Base-by-base conservation (phyloP, 2,329 filamentous ascomycete genomes). In the Paracoccidioides lutzii region DNA sequence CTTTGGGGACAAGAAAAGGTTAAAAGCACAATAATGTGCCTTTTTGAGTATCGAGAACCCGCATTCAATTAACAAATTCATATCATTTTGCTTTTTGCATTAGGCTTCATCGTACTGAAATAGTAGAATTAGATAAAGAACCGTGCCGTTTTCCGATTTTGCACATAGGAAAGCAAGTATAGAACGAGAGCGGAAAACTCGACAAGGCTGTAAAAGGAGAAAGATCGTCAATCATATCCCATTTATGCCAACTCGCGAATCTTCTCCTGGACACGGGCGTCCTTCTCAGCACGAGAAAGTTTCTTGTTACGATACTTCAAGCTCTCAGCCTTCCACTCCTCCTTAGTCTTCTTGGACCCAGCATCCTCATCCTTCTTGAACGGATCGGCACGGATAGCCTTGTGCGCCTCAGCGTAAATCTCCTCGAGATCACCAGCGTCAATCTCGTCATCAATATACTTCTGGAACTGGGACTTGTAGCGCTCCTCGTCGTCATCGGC, bases 401-500 rank as follows among this genome's bases (percentile, higher is more conserved):
- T 85, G 84, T 98, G 93, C 63, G 90, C 93, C 73, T 96, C 89
- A 60, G 81, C 75, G 83, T 97, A 98, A 66, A 97, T 75, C 71
- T 98, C 93, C 88, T 98, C 93, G 59, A 98, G 83, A 69, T 87
- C 89, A 70, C 96, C 93, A 62, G 93, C 90, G 81, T 97, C 91
- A 64, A 98, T 76, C 68, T 95, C 93, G 72, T 95, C 89, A 64
- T 98, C 91, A 66, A 95, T 87, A 83, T 98, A 98, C 78, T 93
- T 86, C 76, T 84, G 81, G 87, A 98, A 98, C 82, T 98, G 93
- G 68, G 83, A 84, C 83, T 91, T 91, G 88, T 89, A 98, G 74
- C 93, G 90, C 84, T 98, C 93, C 87, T 98, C 93, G 73, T 98
- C 93, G 74, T 98, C 93, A 70, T 98, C 93, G 78, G 93, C 93